Conservation (phyloP, 306 rosid species). For the Cicer bijugum region DNA sequence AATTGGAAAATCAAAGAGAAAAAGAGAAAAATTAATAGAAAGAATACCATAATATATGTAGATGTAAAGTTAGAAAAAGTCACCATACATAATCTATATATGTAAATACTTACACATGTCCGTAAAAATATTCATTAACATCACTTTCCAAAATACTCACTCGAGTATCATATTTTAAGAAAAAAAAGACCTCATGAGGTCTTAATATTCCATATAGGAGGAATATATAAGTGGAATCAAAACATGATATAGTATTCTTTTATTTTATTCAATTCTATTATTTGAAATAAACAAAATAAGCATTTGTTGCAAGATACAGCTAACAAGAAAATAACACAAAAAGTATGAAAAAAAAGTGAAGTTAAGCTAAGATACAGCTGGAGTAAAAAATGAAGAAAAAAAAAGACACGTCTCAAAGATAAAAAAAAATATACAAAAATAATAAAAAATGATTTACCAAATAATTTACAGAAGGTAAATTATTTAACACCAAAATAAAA, state of each 20-base stretch:
- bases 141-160: too few species aligned
- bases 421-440: not conserved
- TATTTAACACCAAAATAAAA: not conserved
- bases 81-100: too few species aligned
- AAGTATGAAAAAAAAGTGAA: not conserved
- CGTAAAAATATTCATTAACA: too few species aligned
- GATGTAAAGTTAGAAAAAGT: too few species aligned
- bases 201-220: too few species aligned
- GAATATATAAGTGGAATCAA: not conserved
- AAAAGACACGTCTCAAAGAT: not conserved
- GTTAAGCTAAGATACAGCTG: constrained; percentile 18
- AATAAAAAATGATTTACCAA: too few species aligned
- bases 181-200: too few species aligned
- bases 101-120: too few species aligned
- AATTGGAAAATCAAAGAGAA: too few species aligned
- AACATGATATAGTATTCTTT: not conserved
- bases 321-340: not conserved
- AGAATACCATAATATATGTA: too few species aligned
- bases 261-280: constrained; percentile 4
- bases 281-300: constrained; percentile 1
- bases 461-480: not conserved
- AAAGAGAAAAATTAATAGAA: too few species aligned
- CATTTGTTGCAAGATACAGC: constrained; percentile 9
- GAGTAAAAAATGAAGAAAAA: constrained; percentile 1
- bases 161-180: too few species aligned